phyloP scores from a whole-genome alignment of 2,329 filamentous ascomycete genomes.

The Phyllosticta ampelicida region DNA sequence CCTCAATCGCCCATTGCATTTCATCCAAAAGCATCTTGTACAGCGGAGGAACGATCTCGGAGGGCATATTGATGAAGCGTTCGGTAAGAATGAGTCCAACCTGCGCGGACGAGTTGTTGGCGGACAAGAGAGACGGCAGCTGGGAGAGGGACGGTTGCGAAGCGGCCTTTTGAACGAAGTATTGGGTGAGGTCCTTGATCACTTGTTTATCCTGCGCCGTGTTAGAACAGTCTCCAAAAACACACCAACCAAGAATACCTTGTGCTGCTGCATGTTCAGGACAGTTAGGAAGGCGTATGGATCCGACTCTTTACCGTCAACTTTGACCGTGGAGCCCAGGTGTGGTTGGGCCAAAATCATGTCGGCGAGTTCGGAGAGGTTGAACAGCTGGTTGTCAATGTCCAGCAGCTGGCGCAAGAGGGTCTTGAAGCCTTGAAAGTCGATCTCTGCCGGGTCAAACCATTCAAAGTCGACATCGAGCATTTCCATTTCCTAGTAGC shows the following conservation, averaged over 20 bases:
- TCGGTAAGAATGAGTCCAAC: slow-evolving; percentile 86
- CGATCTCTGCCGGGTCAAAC: slow-evolving; percentile 87
- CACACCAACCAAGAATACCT: slow-evolving; percentile 25
- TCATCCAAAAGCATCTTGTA: slow-evolving; percentile 92
- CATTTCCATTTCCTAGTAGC: slow-evolving; percentile 67
- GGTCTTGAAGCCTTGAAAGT: slow-evolving; percentile 90
- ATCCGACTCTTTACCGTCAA: slow-evolving; percentile 88
- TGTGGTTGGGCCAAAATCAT: slow-evolving; percentile 77
- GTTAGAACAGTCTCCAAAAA: background rate
- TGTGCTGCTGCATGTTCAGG: slow-evolving; percentile 70
- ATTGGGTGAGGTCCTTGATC: slow-evolving; percentile 59
- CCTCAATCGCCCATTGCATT: slow-evolving; percentile 75
- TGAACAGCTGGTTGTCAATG: slow-evolving; percentile 72
- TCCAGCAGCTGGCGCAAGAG: slow-evolving; percentile 88
- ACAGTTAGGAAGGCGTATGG: slow-evolving; percentile 88
- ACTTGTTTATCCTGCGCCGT: slow-evolving; percentile 51
- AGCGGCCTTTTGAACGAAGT: slow-evolving; percentile 50
- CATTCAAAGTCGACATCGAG: slow-evolving; percentile 97
- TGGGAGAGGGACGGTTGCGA: slow-evolving; percentile 45
- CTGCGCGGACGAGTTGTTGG: slow-evolving; percentile 33
- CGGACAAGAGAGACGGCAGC: slow-evolving; percentile 27
- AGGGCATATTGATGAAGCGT: slow-evolving; percentile 91
- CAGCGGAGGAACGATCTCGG: slow-evolving; percentile 84
- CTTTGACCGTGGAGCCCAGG: slow-evolving; percentile 90
- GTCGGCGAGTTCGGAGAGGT: slow-evolving; percentile 77